phyloP scores from a whole-genome alignment of 2,329 filamentous ascomycete genomes.

The Fusarium sp. region DNA sequence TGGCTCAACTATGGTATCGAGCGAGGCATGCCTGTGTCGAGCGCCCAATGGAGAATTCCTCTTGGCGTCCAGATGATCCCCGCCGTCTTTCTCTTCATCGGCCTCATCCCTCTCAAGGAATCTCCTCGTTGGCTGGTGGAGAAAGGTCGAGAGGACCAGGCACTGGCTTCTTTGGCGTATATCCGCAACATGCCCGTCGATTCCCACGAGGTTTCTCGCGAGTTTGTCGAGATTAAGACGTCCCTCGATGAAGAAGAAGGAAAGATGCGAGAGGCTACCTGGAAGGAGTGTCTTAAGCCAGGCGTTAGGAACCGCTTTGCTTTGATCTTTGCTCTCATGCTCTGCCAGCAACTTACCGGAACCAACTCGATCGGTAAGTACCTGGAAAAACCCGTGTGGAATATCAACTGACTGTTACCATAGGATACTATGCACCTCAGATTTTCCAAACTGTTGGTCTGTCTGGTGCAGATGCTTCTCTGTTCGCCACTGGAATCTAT shows the following conservation, averaged over 20 bases:
- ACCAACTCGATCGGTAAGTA: background rate
- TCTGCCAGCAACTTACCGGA: background rate
- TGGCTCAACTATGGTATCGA: conserved; percentile 30
- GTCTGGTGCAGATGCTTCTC: conserved; percentile 33
- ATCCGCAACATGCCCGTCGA: background rate
- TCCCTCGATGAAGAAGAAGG: background rate
- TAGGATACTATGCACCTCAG: background rate
- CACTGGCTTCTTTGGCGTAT: background rate
- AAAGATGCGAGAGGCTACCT: background rate
- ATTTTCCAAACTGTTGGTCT: conserved; percentile 37
- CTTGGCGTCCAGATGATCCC: conserved; percentile 11
- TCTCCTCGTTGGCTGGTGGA: background rate
- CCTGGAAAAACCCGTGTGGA: fast-evolving
- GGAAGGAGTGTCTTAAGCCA: background rate
- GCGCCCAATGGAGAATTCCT: conserved; percentile 25
- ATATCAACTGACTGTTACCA: background rate
- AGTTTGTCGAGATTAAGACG: background rate
- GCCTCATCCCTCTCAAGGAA: background rate
- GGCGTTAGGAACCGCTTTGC: background rate
- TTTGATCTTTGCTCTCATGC: background rate
- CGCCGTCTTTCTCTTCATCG: background rate
- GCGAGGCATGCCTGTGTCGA: conserved; percentile 17
- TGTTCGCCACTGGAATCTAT: conserved; percentile 46
- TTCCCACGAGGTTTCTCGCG: background rate
- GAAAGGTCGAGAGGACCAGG: background rate